Conservation (phyloP, 208 protist genomes). For the Trypanosomatidae sp. region DNA sequence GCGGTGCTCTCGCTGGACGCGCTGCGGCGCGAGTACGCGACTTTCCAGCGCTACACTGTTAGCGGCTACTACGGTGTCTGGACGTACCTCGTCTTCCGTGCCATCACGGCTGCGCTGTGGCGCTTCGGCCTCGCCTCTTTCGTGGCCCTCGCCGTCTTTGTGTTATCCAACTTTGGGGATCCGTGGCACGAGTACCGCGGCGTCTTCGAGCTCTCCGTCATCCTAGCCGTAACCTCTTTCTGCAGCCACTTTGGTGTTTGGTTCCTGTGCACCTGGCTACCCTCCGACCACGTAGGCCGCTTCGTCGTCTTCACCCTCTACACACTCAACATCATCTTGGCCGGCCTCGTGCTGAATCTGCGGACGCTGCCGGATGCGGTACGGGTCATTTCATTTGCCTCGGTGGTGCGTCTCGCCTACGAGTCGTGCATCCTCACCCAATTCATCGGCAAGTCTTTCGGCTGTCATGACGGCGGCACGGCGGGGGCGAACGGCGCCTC, state of each 20-base stretch:
- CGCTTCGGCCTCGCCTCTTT: constrained; percentile 43
- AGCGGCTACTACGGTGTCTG: constrained; percentile 58
- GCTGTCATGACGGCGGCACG: constrained; percentile 13
- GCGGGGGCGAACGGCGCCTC: background rate
- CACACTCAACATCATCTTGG: constrained; percentile 56
- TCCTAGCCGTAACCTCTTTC: constrained; percentile 53
- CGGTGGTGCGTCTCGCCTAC: constrained; percentile 53
- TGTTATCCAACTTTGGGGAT: constrained; percentile 46
- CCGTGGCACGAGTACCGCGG: constrained; percentile 52
- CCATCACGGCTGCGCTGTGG: constrained; percentile 33
- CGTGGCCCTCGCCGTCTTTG: constrained; percentile 41
- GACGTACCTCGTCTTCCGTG: constrained; percentile 43
- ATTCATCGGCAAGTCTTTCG: constrained; percentile 48
- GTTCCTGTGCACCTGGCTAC: constrained; percentile 42
- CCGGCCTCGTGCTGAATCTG: constrained; percentile 64
- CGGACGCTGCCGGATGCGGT: constrained; percentile 43
- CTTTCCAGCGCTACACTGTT: constrained; percentile 49
- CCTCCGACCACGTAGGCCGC: constrained; percentile 26
- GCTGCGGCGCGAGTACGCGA: constrained; percentile 44
- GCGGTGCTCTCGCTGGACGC: constrained; percentile 44
- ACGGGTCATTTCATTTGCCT: constrained; percentile 39
- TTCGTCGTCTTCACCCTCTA: constrained; percentile 57
- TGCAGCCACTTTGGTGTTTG: constrained; percentile 48
- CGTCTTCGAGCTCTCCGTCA: constrained; percentile 52
- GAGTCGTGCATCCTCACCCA: constrained; percentile 58